These are phyloP conservation scores for Phoenix roebelenii DNA, from an alignment of 176 grass and related monocot species.

Conservation along the genomic window DNA sequence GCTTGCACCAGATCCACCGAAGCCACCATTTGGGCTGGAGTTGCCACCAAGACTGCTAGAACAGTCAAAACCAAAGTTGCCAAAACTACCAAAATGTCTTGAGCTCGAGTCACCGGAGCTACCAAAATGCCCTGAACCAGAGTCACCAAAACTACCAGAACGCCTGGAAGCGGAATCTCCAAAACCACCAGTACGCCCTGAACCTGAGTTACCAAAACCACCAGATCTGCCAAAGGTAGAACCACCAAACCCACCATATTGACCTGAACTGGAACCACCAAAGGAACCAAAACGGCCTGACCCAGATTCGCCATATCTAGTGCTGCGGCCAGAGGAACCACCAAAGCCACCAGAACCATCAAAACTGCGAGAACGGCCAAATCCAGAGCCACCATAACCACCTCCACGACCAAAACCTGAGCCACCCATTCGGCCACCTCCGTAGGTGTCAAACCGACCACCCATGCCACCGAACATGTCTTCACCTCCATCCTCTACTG, in stretches of 20 bases:
- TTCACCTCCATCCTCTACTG: slow-evolving; percentile 32
- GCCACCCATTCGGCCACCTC: slow-evolving; percentile 30
- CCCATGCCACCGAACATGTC: slow-evolving; percentile 57
- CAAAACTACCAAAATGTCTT: slow-evolving; percentile 31
- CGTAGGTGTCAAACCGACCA: slow-evolving; percentile 31
- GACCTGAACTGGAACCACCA: slow-evolving; percentile 7
- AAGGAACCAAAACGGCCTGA: slow-evolving; percentile 25
- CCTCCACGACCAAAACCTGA: slow-evolving; percentile 29
- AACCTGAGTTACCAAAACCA: slow-evolving; percentile 41
- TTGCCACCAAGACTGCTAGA: not conserved
- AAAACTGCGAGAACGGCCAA: slow-evolving; percentile 16
- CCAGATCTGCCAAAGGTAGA: slow-evolving; percentile 21
- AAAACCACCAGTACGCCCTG: slow-evolving; percentile 26
- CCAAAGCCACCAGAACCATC: slow-evolving; percentile 22
- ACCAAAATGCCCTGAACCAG: not conserved
- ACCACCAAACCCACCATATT: slow-evolving; percentile 1
- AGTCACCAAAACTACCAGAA: slow-evolving; percentile 30
- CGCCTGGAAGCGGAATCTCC: slow-evolving; percentile 17
- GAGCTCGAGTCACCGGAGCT: not conserved
- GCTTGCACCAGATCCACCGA: not conserved
- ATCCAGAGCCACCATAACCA: slow-evolving; percentile 29
- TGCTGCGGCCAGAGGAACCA: slow-evolving; percentile 16
- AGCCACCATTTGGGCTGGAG: slow-evolving; percentile 16
- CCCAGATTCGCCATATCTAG: slow-evolving; percentile 23
- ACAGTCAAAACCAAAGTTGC: slow-evolving; percentile 28